A percentile compares a stretch with the other conserved stretches of the same genome.
Conservation (phyloP, 345 rosid species). For the Acer yangbiense region DNA sequence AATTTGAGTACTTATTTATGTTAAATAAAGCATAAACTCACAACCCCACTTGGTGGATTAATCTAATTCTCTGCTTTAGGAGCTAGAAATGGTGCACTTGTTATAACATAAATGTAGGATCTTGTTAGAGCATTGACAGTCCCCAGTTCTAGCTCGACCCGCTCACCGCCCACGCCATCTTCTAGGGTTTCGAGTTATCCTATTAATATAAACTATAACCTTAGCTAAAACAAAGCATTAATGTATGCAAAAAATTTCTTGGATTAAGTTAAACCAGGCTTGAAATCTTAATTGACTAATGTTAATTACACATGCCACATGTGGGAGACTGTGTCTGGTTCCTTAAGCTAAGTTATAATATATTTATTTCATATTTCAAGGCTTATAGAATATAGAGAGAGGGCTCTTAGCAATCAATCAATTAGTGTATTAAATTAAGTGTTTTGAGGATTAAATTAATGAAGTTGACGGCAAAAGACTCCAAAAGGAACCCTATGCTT, state of each 20-base stretch:
- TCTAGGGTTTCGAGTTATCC: conserved; percentile 39
- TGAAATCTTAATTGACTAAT: conserved; percentile 42
- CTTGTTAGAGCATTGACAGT: conserved; percentile 34
- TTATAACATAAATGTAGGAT: conserved; percentile 46
- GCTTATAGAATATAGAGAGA: neutral
- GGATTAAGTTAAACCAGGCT: conserved; percentile 27
- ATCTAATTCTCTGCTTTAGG: conserved; percentile 21
- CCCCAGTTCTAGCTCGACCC: conserved; percentile 14
- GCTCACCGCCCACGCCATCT: conserved; percentile 41
- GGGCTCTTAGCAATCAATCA: conserved; percentile 22
- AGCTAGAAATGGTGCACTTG: neutral
- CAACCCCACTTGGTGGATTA: conserved; percentile 24
- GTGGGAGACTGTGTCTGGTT: conserved; percentile 82
- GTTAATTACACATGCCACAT: conserved; percentile 64
- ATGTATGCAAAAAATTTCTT: conserved; percentile 21
- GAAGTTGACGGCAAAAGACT: conserved; percentile 31
- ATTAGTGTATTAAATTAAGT: conserved; percentile 9
- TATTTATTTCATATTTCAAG: conserved; percentile 22
- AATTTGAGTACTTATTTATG: conserved; percentile 15
- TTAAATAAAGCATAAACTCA: conserved; percentile 20
- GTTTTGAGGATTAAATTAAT: conserved; percentile 17
- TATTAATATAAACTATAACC: neutral
- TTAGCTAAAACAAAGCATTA: conserved; percentile 18
- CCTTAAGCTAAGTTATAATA: conserved; percentile 20
- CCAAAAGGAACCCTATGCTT: conserved; percentile 12